Percentiles rank a stretch among this genome's conserved stretches.
phyloP scores from a whole-genome alignment of 1,139 yeast species.

The Meyerozyma athensensis region DNA sequence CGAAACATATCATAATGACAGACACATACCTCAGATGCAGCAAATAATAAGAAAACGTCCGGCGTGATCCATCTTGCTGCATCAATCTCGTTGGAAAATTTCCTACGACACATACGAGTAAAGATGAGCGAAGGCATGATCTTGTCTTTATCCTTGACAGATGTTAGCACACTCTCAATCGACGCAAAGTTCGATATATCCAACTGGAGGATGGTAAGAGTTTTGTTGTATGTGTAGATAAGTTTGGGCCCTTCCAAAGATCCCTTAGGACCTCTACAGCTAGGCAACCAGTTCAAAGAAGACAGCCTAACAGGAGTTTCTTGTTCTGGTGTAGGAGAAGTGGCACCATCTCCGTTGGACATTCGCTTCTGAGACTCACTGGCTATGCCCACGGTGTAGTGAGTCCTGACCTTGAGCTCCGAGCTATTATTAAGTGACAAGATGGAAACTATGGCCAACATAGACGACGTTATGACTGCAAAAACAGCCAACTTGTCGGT shows the following conservation, averaged over 20 bases:
- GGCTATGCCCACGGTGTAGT: slow-evolving; percentile 39
- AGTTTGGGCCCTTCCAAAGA: slow-evolving; percentile 39
- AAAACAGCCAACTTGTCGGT: slow-evolving; percentile 56
- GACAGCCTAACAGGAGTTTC: slow-evolving; percentile 29
- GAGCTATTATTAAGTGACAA: slow-evolving; percentile 40
- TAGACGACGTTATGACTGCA: slow-evolving; percentile 54
- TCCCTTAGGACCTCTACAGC: slow-evolving; percentile 19
- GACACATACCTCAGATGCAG: neutral
- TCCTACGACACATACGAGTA: slow-evolving; percentile 43
- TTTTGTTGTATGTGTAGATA: slow-evolving; percentile 66
- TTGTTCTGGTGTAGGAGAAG: slow-evolving; percentile 2
- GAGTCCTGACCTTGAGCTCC: slow-evolving; percentile 38
- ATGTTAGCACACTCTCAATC: slow-evolving; percentile 24
- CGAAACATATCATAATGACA: neutral
- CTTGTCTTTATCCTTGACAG: slow-evolving; percentile 37
- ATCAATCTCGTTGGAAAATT: slow-evolving; percentile 29
- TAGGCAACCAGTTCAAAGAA: slow-evolving; percentile 56
- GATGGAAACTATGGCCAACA: slow-evolving; percentile 52
- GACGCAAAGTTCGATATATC: slow-evolving; percentile 26
- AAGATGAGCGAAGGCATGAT: slow-evolving; percentile 36
- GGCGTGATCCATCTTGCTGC: slow-evolving; percentile 59
- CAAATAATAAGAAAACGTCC: slow-evolving; percentile 28
- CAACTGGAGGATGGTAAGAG: slow-evolving; percentile 52
- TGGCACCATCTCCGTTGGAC: neutral
- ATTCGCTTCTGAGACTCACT: slow-evolving; percentile 1